These are phyloP conservation scores for Clathrus columnatus DNA, from an alignment of 768 basidiomycete genomes.

Conservation along the genomic window DNA sequence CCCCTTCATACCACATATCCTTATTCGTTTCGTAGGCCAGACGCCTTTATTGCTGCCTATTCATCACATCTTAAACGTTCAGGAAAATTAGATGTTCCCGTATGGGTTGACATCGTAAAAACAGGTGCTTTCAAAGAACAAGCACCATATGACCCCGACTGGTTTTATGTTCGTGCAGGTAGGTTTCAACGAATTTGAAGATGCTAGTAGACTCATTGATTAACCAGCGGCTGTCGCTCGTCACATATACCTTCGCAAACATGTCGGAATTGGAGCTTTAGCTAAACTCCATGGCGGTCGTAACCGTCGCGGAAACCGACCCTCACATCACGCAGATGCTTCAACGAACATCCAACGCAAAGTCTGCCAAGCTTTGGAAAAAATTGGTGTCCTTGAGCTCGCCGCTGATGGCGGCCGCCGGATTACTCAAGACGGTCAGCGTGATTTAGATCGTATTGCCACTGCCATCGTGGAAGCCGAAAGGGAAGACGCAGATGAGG, in stretches of 20 bases:
- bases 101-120: constrained; percentile 98
- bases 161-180: constrained; percentile 99
- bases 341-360: constrained; percentile 89
- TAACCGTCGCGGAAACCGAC: constrained; percentile 93
- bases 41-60: constrained; percentile 90
- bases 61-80: constrained; percentile 94
- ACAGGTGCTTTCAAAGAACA: constrained; percentile 97
- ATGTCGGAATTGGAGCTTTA: constrained; percentile 87
- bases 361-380: constrained; percentile 94
- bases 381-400: constrained; percentile 96
- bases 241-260: constrained; percentile 99
- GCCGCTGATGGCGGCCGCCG: constrained; percentile 89
- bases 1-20: neutral
- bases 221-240: constrained; percentile 83
- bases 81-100: constrained; percentile 98
- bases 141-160: constrained; percentile 97
- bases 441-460: constrained; percentile 90
- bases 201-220: neutral
- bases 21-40: constrained; percentile 50
- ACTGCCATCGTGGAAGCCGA: constrained; percentile 77
- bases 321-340: constrained; percentile 84
- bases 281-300: constrained; percentile 95
- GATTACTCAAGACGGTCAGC: constrained; percentile 94
- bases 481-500: constrained; percentile 67
- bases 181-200: constrained; percentile 16